Base-by-base conservation (phyloP, 2,329 filamentous ascomycete species). In the Ophioceras dolichostomum region DNA sequence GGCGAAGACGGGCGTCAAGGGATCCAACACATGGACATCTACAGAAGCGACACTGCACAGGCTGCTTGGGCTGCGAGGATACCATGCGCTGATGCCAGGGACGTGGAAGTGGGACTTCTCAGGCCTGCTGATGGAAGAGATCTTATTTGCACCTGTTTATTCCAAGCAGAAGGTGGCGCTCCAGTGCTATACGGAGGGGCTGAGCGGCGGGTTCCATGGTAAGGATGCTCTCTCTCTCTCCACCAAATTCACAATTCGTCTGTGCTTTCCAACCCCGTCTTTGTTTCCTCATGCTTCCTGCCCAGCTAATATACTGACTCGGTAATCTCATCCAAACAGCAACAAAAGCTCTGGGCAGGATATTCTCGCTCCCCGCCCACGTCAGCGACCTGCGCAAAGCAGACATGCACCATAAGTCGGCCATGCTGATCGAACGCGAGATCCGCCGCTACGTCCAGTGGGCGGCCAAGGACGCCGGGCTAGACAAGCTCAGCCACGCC, bases 11-110 rank as follows among this genome's bases (percentile, higher is more conserved):
- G 22, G 8, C 22, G 12, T 7, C 22, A 26, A 38, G 2, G 47
- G 43, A 21, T 47, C 48, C 28, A 38, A 46, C 5, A 18, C 28
- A 4, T 59, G 56, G 56, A 53, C 53, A n/a, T 38, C 29, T 5
- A 51, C 56, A 28, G 54, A 58, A 36, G 42, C 38, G 10, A 49
- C 45, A 14, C 43, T 58, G 16, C 55, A 59, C 45, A 54, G 50
- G 31, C 45, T 59, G 34, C 45, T 58, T 17, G 51, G 49, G 13
- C 49, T 60, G 40, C 53, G 55, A 32, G 57, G 57, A 2, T 43
- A 49, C 22, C 54, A 58, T 37, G 55, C 56, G 4, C 49, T 60
- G 45, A 46, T 60, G 36, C 50, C 52, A 10, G 51, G 49, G 3
- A 45, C 42, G 10, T 59, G 56, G 57, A 41, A 40, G 24, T 40